Evolutionary conservation across 805 yeast species (phyloP).

Genomic region (Naumovozyma dairenensis): DNA sequence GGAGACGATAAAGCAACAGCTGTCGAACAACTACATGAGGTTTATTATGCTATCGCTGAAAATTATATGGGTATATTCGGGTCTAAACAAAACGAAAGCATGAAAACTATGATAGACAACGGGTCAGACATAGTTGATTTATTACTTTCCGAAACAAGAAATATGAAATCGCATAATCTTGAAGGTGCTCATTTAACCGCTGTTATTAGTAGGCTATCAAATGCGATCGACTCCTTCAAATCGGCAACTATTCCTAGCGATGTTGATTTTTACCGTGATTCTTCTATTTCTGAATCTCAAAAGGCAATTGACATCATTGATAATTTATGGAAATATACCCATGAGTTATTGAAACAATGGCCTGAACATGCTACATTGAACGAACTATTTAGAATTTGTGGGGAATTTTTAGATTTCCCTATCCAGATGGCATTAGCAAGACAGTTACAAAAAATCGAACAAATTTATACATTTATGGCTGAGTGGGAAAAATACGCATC

Average conservation of each 20-base stretch:
- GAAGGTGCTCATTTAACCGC: conserved; percentile 30
- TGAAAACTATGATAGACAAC: conserved; percentile 29
- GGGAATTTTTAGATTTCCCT: conserved; percentile 57
- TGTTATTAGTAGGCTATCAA: conserved; percentile 27
- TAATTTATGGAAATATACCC: conserved; percentile 36
- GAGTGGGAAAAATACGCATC: conserved; percentile 96
- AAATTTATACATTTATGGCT: conserved; percentile 64
- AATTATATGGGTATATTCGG: conserved; percentile 38
- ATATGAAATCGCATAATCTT: conserved; percentile 15
- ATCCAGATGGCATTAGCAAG: conserved; percentile 66
- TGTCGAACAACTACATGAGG: conserved; percentile 32
- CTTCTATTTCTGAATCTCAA: conserved; percentile 49
- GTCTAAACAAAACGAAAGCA: conserved; percentile 5
- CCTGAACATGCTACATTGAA: conserved; percentile 90
- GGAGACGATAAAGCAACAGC: conserved; percentile 12
- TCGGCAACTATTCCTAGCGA: conserved; percentile 10
- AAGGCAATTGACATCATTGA: conserved; percentile 44
- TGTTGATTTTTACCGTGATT: conserved; percentile 57
- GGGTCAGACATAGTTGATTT: conserved; percentile 33
- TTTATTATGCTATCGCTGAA: conserved; percentile 40
- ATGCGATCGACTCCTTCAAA: conserved; percentile 27
- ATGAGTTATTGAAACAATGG: conserved; percentile 54
- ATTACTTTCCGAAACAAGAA: conserved; percentile 17
- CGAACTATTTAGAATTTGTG: conserved; percentile 51
- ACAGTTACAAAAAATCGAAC: conserved; percentile 74